Evolutionary conservation across 371 early-diverging fungal genomes (phyloP).

Genomic region (Mucor plumbeus): DNA sequence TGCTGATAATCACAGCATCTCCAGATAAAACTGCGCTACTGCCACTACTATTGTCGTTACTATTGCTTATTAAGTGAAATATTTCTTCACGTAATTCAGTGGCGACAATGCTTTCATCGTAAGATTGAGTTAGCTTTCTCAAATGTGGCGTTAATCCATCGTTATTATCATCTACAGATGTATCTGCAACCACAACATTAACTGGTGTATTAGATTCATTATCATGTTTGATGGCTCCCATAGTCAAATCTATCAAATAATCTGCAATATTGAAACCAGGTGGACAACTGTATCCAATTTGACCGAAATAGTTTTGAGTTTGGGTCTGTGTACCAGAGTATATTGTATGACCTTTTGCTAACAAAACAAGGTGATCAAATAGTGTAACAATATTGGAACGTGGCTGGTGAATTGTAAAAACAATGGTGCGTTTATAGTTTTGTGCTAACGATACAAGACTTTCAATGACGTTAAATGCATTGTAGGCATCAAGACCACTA

Average conservation of each 20-base stretch:
- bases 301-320: constrained; percentile 64
- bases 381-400: constrained; percentile 88
- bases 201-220: constrained; percentile 34
- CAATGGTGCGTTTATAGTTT: constrained; percentile 83
- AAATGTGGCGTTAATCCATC: constrained; percentile 53
- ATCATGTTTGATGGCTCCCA: constrained; percentile 55
- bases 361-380: constrained; percentile 88
- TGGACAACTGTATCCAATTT: constrained; percentile 83
- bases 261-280: constrained; percentile 94
- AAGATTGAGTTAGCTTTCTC: constrained; percentile 48
- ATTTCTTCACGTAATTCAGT: constrained; percentile 38
- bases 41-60: not conserved
- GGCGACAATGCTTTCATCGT: constrained; percentile 50
- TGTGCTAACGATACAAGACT: constrained; percentile 83
- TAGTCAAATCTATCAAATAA: constrained; percentile 81
- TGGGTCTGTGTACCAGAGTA: constrained; percentile 76
- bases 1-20: not conserved
- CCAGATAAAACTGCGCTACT: constrained; percentile 3
- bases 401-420: constrained; percentile 97
- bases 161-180: not conserved
- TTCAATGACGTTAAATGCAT: constrained; percentile 90
- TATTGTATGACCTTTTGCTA: constrained; percentile 83
- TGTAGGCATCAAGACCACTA: constrained; percentile 90
- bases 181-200: constrained; percentile 35
- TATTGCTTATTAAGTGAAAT: not conserved